Evolutionary conservation across 352 stramenopile species (phyloP), one percentile per base, ranked within the genome.

Genomic region (Pythium insidiosum): DNA sequence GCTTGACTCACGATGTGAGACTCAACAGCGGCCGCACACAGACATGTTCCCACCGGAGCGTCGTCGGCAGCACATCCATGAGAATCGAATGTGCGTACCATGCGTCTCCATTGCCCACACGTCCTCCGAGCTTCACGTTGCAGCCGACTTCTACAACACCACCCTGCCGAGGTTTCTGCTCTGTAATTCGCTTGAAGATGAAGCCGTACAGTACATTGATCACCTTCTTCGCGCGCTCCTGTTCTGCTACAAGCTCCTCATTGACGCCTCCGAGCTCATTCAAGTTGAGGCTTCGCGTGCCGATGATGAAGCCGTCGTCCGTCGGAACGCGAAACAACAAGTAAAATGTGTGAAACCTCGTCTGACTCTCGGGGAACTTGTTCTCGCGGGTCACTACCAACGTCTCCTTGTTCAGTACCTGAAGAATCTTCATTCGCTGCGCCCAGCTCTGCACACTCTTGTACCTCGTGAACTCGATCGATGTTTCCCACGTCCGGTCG

Each of bases 1-100:
- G n/a, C n/a, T n/a, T n/a, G n/a, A n/a, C n/a, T n/a, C n/a, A n/a
- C 34, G 34, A 39, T 20, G 37, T 43, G 9, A 43, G 37, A 26
- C 37, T 43, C 37, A 43, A 23, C 12, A 46, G 9, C 7, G 39
- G 39, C 15, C 39, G 39, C 24, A 46, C 39, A 2, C 39, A 46
- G 11, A 23, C 5, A 33, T 68, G 60, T 29, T 73, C 60, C 63
- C 60, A 73, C 18, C 63, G 56, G 48, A 73, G 42, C 29, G 66
- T 61, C n/a, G 60, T 63, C 34, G 57, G 57, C 3, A 70, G 53
- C 12, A 57, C 55, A 33, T 74, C 63, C 15, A 56, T 56, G 12
- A 70, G 43, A 31, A 70, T 47, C 30, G 62, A 70, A 50, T 55
- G 60, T 38, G 60, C 56, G 50, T 63, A 70, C 18, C 34, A 54